Base-by-base conservation (phyloP, 2,329 filamentous ascomycete species). In the Fusarium floridanum region DNA sequence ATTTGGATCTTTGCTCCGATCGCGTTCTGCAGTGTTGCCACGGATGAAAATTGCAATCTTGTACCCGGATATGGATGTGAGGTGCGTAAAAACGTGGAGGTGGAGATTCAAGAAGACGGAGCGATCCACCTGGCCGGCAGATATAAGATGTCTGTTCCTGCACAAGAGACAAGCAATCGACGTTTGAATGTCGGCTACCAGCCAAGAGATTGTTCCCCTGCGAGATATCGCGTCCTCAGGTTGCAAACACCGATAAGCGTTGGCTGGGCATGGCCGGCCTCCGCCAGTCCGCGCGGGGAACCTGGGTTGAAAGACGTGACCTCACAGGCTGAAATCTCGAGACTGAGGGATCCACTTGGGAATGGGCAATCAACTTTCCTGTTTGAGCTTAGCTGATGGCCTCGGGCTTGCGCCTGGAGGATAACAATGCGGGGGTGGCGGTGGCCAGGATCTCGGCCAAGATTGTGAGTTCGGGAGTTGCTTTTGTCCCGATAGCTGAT, bases 311-410 rank as follows among this genome's bases (percentile, higher is more conserved):
- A 37, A 6, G 24, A 6, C 14, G 29, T 37, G n/a, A 27, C 4
- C 34, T 41, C 10, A 59, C 24, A 37, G 56, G 56, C 16, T 57
- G 22, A 17, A n/a, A 24, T 24, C 68, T 66, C 57, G 64, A 24
- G 67, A 41, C 56, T 62, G 24, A 1, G 22, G 11, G 59, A 56
- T 61, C 72, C 74, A 36, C 72, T 66, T 10, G 5, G 6, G 2
- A 72, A 71, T 78, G 74, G 76, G 68, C 76, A 78, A 78, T 78
- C 76, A 29, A 77, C 2, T 70, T 78, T 34, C 76, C 67, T 8
- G 8, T 56, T 77, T 48, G 1, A 32, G 70, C 10, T 2, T 77
- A 77, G 72, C 5, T 9, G 22, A 20, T 24, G 9, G 4, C 5
- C n/a, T 27, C 17, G 10, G 39, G 20, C 16, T 14, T 16, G 27